phyloP scores from a whole-genome alignment of 306 rosid species.

The Rosa multiflora region DNA sequence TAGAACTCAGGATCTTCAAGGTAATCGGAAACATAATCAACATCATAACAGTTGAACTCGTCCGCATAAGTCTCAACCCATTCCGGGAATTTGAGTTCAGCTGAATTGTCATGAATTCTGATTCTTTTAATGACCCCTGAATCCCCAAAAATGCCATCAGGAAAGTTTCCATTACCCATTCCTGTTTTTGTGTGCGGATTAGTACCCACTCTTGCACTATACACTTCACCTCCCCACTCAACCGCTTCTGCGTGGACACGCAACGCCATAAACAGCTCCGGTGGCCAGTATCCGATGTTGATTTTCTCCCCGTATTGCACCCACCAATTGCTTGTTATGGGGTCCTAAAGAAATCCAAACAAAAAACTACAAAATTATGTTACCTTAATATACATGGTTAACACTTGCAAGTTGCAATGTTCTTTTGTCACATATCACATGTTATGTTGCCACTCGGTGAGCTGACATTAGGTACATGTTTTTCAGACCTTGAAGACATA shows the following conservation, averaged over 20 bases:
- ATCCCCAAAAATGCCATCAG: neutral
- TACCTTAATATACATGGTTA: neutral
- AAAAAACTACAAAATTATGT: neutral
- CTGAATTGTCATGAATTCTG: slow-evolving; percentile 57
- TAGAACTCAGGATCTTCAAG: slow-evolving; percentile 56
- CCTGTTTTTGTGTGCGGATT: slow-evolving; percentile 59
- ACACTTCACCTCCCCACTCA: slow-evolving; percentile 83
- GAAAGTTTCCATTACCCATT: slow-evolving; percentile 57
- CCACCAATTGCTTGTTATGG: slow-evolving; percentile 60
- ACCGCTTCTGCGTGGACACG: slow-evolving; percentile 44
- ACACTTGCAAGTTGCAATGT: neutral
- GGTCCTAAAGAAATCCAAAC: slow-evolving; percentile 37
- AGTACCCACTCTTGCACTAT: slow-evolving; percentile 39
- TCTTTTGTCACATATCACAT: no score
- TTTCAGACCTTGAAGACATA: slow-evolving; percentile 26
- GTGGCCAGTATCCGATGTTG: slow-evolving; percentile 67
- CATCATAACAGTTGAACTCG: slow-evolving; percentile 52
- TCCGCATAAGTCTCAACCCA: slow-evolving; percentile 33
- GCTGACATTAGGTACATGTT: neutral
- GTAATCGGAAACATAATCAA: slow-evolving; percentile 31
- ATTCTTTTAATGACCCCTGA: slow-evolving; percentile 44
- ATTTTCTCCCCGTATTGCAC: slow-evolving; percentile 53
- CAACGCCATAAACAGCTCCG: slow-evolving; percentile 37
- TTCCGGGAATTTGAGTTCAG: slow-evolving; percentile 41
- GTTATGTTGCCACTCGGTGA: no score